A percentile compares a stretch with the other conserved stretches of the same genome.
Conservation (phyloP, 1,284 basidiomycete species). For the Polyporus tsugae region DNA sequence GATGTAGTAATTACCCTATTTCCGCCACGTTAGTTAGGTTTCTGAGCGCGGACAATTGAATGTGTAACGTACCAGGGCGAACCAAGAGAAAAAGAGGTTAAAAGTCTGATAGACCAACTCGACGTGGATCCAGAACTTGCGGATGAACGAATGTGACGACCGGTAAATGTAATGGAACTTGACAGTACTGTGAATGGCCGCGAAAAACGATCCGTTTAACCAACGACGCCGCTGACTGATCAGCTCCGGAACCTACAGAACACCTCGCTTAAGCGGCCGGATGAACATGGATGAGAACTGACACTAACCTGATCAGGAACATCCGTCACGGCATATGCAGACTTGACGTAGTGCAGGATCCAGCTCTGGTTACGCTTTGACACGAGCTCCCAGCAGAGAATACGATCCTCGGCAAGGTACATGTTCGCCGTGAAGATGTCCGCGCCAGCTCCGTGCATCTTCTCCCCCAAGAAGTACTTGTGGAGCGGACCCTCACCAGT, state of each 20-base stretch:
- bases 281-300: background rate
- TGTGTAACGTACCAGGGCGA: constrained; percentile 69
- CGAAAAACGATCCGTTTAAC: constrained; percentile 98
- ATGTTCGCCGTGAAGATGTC: constrained; percentile 95
- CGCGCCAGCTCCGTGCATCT: constrained; percentile 88
- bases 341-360: constrained; percentile 95
- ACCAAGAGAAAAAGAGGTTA: constrained; percentile 94
- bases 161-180: constrained; percentile 95
- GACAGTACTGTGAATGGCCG: constrained; percentile 88
- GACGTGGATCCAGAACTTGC: constrained; percentile 95
- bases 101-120: constrained; percentile 94
- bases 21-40: background rate
- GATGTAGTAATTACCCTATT: constrained; percentile 89
- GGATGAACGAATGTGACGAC: constrained; percentile 82
- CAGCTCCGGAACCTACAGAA: constrained; percentile 77
- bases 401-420: constrained; percentile 94
- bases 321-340: constrained; percentile 91
- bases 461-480: constrained; percentile 96
- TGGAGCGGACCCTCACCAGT: constrained; percentile 88
- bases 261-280: background rate
- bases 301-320: constrained; percentile 82
- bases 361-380: constrained; percentile 87
- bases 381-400: constrained; percentile 94
- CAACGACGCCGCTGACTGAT: constrained; percentile 94
- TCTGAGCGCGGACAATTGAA: background rate